These are phyloP conservation scores for Pyracantha coccinea DNA, from an alignment of 331 rosid genomes.

Conservation along the genomic window DNA sequence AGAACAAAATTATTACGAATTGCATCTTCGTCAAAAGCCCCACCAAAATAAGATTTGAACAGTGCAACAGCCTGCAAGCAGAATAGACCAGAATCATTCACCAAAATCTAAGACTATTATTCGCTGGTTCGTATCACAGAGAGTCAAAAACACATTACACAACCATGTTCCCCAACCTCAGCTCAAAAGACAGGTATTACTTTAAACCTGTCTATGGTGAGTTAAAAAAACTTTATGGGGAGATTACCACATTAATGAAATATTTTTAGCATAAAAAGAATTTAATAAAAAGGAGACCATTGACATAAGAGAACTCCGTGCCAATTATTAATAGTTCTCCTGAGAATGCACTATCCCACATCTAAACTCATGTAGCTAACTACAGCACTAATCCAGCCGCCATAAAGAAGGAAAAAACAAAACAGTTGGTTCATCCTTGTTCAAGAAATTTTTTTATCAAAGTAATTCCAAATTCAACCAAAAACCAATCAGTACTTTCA, in stretches of 20 bases:
- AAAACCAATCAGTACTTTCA: neutral
- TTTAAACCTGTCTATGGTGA: neutral
- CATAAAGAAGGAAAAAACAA: neutral
- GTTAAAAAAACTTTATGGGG: neutral
- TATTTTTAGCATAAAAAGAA: neutral
- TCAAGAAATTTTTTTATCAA: neutral
- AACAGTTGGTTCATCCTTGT: neutral
- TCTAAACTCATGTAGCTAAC: neutral
- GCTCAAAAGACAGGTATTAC: no score
- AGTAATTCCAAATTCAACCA: neutral
- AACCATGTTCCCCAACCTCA: neutral
- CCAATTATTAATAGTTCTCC: neutral
- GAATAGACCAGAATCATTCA: constrained; percentile 8
- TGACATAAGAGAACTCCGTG: neutral
- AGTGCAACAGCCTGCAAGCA: constrained; percentile 77
- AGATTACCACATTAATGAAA: neutral
- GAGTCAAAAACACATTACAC: neutral
- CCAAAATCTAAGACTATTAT: neutral
- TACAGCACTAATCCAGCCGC: neutral
- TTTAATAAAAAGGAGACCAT: neutral
- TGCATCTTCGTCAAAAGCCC: constrained; percentile 98
- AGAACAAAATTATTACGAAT: constrained; percentile 97
- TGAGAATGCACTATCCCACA: neutral
- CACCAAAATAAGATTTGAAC: constrained; percentile 97
- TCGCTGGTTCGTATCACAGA: neutral